A percentile compares a stretch with the other conserved stretches of the same genome.
phyloP scores from a whole-genome alignment of 352 stramenopile species.

The Phytopythium chamaehyphon region DNA sequence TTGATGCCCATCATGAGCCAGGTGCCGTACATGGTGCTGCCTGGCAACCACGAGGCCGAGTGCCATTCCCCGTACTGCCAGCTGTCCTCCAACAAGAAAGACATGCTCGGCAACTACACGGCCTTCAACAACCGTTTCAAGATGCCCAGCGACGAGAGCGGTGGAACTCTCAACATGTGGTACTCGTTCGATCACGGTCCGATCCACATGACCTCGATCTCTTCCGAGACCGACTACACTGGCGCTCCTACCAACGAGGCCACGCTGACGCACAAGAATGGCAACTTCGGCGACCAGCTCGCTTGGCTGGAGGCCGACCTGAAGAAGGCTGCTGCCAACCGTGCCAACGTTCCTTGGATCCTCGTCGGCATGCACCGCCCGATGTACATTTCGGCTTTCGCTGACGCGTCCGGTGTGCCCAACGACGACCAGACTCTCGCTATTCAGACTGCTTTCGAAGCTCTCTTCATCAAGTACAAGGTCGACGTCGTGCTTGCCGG shows the following conservation, averaged over 20 bases:
- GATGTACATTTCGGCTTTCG: constrained; percentile 31
- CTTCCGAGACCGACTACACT: constrained; percentile 60
- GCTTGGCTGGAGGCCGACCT: constrained; percentile 44
- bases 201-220: constrained; percentile 67
- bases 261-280: constrained; percentile 19
- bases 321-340: constrained; percentile 30
- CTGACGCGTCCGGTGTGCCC: constrained; percentile 15
- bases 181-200: constrained; percentile 43
- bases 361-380: constrained; percentile 63
- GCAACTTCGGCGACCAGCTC: constrained; percentile 37
- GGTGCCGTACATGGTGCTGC: constrained; percentile 63
- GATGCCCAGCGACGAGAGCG: constrained; percentile 40
- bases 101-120: constrained; percentile 52
- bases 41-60: constrained; percentile 68
- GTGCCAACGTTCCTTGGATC: constrained; percentile 48
- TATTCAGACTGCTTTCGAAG: constrained; percentile 63
- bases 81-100: constrained; percentile 27
- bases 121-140: constrained; percentile 46
- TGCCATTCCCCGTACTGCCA: constrained; percentile 33
- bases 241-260: constrained; percentile 20
- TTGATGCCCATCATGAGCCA: constrained; percentile 26
- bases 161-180: constrained; percentile 46
- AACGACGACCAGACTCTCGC: constrained; percentile 9
- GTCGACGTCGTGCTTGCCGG: constrained; percentile 80
- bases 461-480: constrained; percentile 73